Evolutionary conservation across 2,329 filamentous ascomycete species (phyloP), one percentile per base, ranked within the genome.

Genomic region (Exophiala lecanii-corni): DNA sequence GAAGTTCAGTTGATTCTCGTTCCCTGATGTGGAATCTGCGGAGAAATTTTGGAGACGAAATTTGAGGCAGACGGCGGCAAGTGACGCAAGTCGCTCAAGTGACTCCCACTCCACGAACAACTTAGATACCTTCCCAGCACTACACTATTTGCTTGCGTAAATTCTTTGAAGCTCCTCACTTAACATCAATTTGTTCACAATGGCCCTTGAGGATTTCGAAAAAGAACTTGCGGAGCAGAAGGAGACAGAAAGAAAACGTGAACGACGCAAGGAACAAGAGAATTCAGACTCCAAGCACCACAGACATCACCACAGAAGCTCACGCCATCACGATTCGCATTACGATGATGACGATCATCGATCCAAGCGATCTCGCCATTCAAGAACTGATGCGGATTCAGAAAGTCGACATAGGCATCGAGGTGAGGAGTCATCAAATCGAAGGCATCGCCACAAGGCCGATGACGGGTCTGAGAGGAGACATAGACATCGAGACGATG

Each of bases 191-290:
- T n/a, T n/a, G n/a, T n/a, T n/a, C 20, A 36, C 18, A 10, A 81
- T 81, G 78, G 72, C 74, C 4, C 61, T 82, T 45, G 78, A 81
- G 54, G 86, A 89, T 45, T 94, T 94, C 47, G 88, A 94, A 63
- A 86, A 82, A 60, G 72, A 81, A 18, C 72, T 94, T 9, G 84
- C 82, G 1, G 75, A 58, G 39, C 49, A 51, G 42, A 66, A 50
- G 53, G 62, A 55, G 20, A 46, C 58, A n/a, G 53, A 60, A 39
- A 59, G 55, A 43, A 61, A 62, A 26, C 58, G 57, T 32, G 63
- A 66, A 50, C 62, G 61, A 32, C 62, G 59, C 35, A 67, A 63
- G 46, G 66, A 70, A 43, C 65, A 68, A 43, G 56, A 58, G 17
- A 61, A 70, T 36, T 63, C 63, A 19, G 61, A 68, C 32, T 57